Conservation (phyloP, 163 green algal genomes). For the Trebouxia gelatinosa region DNA sequence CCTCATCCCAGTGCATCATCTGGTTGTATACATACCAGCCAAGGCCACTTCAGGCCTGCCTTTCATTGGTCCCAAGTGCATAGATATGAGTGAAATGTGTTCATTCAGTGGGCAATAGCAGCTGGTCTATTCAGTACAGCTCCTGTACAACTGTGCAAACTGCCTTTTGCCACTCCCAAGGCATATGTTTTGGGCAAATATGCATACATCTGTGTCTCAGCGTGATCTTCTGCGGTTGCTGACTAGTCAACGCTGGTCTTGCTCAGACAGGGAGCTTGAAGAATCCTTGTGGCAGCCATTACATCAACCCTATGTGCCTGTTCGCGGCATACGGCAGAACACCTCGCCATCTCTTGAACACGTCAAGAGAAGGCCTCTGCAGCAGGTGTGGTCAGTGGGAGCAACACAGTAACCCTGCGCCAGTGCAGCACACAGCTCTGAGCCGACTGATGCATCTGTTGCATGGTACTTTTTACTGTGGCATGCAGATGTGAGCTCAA, state of each 20-base stretch:
- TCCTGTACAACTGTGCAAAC: background rate
- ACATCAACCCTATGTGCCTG: background rate
- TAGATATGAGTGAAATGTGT: too few relatives aligned
- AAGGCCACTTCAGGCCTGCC: too few relatives aligned
- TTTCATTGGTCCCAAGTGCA: too few relatives aligned
- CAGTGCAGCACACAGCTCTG: too few relatives aligned
- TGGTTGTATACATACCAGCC: too few relatives aligned
- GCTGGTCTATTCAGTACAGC: background rate
- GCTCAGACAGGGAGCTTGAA: slow-evolving; percentile 7
- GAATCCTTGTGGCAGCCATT: background rate
- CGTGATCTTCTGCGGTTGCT: background rate
- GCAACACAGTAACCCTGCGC: too few relatives aligned
- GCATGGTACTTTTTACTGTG: too few relatives aligned
- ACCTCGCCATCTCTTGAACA: background rate
- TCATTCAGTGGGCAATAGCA: background rate
- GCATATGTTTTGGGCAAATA: background rate
- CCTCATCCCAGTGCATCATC: too few relatives aligned
- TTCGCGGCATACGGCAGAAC: background rate
- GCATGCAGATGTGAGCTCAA: too few relatives aligned
- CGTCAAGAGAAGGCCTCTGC: background rate
- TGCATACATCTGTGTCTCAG: background rate
- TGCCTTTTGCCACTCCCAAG: background rate
- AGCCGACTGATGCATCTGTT: too few relatives aligned
- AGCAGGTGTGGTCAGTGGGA: slow-evolving; percentile 15
- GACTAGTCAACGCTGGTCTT: background rate